Evolutionary conservation across 2,329 filamentous ascomycete species (phyloP), one percentile per base, ranked within the genome.

Genomic region (Fusarium brachygibbosum): DNA sequence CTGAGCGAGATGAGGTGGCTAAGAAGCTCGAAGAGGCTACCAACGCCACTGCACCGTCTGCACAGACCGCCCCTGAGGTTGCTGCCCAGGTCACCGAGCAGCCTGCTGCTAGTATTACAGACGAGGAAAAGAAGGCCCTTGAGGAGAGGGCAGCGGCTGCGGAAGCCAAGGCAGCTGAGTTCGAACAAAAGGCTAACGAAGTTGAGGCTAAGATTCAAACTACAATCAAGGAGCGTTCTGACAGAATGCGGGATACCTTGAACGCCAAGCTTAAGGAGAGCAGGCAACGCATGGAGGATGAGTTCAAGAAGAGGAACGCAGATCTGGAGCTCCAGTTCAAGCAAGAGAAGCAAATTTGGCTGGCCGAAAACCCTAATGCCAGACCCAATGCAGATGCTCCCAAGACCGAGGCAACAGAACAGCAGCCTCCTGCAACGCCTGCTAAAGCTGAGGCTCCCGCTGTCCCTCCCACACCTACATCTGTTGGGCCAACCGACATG

Each of bases 261-360:
- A 91, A 90, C 73, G 89, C 88, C 75, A 93, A 91, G 76, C 83
- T 97, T 17, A 87, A 84, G 58, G 93, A 93, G 71, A 86, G 89
- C 44, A 86, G 85, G 69, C 78, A 83, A 51, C 82, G 84, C 63
- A 79, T 83, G 67, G 83, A 85, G 51, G 83, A 85, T 32, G 83
- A 86, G 61, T 83, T 82, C 57, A 87, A 87, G 74, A 83, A 85
- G 62, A 87, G 87, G 72, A 82, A 84, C 25, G 82, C 82, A 38
- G 82, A 86, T 42, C 78, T 84, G 44, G 87, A 87, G 69, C 78
- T 88, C 45, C 84, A 82, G 66, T 83, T 90, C 35, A 87, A 90
- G 72, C 90, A 90, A 72, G 88, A 91, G 76, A 86, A 86, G 72
- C 84, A 86, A 61, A 90, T 89, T 45, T 87, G 87, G 82, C 81